Conservation (phyloP, 345 rosid species). For the Erysimum cheiranthoides region DNA sequence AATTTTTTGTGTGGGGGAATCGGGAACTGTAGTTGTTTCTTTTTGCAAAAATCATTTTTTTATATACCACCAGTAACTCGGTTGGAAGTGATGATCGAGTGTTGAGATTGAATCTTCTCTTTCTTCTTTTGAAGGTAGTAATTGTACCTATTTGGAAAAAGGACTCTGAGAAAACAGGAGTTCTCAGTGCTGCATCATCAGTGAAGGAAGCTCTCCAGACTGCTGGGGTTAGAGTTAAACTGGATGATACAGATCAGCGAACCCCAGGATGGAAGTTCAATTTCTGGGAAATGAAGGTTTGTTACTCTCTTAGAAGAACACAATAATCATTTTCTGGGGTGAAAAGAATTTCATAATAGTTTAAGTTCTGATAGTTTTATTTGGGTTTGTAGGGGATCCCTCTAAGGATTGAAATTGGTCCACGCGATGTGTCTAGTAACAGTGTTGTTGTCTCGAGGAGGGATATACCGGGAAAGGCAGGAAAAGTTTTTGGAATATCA, state of each 20-base stretch:
- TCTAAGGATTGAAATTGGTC: constrained; percentile 92
- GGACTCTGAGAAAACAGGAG: constrained; percentile 70
- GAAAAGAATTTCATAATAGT: background rate
- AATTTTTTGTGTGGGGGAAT: background rate
- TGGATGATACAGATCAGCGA: constrained; percentile 82
- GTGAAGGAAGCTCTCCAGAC: constrained; percentile 62
- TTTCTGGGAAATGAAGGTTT: constrained; percentile 98
- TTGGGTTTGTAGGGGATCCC: constrained; percentile 71
- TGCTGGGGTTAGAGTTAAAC: constrained; percentile 81
- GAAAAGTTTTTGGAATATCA: constrained; percentile 90
- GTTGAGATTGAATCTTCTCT: constrained; percentile 2
- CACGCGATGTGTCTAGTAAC: constrained; percentile 82
- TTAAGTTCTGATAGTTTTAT: constrained; percentile 17
- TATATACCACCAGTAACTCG: constrained; percentile 62
- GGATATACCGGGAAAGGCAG: constrained; percentile 90
- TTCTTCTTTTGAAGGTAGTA: constrained; percentile 57
- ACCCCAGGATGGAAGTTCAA: constrained; percentile 97
- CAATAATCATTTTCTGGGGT: background rate
- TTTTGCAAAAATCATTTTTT: background rate
- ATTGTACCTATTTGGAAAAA: constrained; percentile 94
- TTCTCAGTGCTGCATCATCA: constrained; percentile 72
- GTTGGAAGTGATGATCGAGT: constrained; percentile 36
- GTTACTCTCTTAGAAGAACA: constrained; percentile 3
- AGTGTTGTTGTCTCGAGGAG: constrained; percentile 90
- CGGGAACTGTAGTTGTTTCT: background rate